These are phyloP conservation scores for Chalciporus sp. DNA, from an alignment of 1,284 basidiomycete genomes.

Conservation along the genomic window DNA sequence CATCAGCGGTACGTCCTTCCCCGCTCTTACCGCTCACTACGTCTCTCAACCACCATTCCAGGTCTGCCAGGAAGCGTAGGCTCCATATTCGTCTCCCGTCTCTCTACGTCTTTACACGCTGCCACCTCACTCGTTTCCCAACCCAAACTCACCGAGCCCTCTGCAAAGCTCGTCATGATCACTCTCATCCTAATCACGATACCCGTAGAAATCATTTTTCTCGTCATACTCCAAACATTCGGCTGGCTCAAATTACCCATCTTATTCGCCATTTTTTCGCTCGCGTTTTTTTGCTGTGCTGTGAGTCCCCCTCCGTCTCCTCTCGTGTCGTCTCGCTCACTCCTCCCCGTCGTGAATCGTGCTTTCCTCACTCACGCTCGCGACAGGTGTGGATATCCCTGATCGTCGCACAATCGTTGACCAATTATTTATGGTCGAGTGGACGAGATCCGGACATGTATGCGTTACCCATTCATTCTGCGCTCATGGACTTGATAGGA, in stretches of 20 bases:
- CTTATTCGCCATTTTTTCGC: conserved; percentile 64
- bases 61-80: conserved; percentile 88
- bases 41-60: conserved; percentile 24
- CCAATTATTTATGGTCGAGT: conserved; percentile 80
- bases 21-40: background rate
- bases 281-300: conserved; percentile 73
- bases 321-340: background rate
- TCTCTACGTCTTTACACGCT: conserved; percentile 85
- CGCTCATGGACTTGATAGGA: conserved; percentile 89
- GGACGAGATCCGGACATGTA: conserved; percentile 92
- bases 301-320: conserved; percentile 47
- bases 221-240: conserved; percentile 61
- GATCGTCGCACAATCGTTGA: conserved; percentile 66
- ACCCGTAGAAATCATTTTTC: conserved; percentile 77
- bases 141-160: conserved; percentile 39
- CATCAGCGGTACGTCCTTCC: conserved; percentile 68
- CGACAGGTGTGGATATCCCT: conserved; percentile 72
- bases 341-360: background rate
- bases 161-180: conserved; percentile 55
- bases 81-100: conserved; percentile 88
- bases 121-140: conserved; percentile 37
- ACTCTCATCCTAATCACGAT: conserved; percentile 75
- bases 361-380: background rate
- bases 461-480: conserved; percentile 89
- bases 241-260: conserved; percentile 79